Evolutionary conservation across 768 basidiomycete species (phyloP).

Genomic region (Rhizopogon rudus): DNA sequence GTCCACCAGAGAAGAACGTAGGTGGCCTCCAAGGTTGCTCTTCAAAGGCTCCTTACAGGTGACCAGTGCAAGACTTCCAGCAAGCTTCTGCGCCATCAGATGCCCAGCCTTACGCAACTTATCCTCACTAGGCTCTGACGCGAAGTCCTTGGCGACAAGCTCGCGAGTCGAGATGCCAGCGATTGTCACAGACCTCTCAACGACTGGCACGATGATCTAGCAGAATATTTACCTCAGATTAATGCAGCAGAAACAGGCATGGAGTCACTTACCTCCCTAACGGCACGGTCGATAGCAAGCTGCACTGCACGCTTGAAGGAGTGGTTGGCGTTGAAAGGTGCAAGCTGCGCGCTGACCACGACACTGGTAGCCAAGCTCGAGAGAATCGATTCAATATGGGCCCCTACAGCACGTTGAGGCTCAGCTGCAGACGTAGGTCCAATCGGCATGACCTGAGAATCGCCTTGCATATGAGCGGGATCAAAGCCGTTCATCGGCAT

Average conservation of each 20-base stretch:
- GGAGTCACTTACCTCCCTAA: slow-evolving; percentile 69
- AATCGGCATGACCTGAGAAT: slow-evolving; percentile 60
- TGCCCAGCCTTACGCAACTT: slow-evolving; percentile 90
- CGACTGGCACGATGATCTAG: slow-evolving; percentile 93
- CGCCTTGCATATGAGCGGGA: slow-evolving; percentile 39
- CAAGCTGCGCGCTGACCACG: slow-evolving; percentile 71
- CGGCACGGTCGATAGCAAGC: slow-evolving; percentile 87
- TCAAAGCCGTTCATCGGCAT: slow-evolving; percentile 74
- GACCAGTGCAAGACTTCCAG: slow-evolving; percentile 92
- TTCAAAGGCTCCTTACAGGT: slow-evolving; percentile 98
- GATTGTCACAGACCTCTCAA: slow-evolving; percentile 97
- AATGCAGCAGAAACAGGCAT: not conserved
- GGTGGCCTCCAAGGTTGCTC: slow-evolving; percentile 83
- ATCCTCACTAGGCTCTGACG: slow-evolving; percentile 85
- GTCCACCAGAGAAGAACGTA: slow-evolving; percentile 78
- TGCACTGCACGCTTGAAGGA: slow-evolving; percentile 88
- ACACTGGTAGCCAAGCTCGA: slow-evolving; percentile 65
- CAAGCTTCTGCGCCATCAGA: slow-evolving; percentile 94
- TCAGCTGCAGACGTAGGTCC: slow-evolving; percentile 59
- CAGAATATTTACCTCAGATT: slow-evolving; percentile 1
- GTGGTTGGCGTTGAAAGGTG: slow-evolving; percentile 70
- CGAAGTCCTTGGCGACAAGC: slow-evolving; percentile 93
- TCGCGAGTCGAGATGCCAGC: slow-evolving; percentile 97
- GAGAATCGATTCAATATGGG: slow-evolving; percentile 81
- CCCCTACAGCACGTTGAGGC: slow-evolving; percentile 59